These are phyloP conservation scores for Penicillium maclennaniae DNA, from an alignment of 495 filamentous ascomycete genomes.

Conservation along the genomic window DNA sequence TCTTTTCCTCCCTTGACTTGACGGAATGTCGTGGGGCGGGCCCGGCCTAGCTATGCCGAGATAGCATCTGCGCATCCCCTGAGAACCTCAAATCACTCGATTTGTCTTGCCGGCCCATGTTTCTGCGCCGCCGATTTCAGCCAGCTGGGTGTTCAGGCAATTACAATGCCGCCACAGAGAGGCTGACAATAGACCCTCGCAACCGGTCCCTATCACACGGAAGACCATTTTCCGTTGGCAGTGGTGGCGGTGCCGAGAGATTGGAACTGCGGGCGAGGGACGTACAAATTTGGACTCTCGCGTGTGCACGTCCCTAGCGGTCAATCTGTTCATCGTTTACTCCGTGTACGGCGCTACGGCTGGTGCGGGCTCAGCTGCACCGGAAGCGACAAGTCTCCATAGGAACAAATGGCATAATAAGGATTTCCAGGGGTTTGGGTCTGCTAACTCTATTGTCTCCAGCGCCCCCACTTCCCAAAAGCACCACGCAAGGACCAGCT, in stretches of 20 bases:
- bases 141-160: no score
- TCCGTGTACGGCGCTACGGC: background rate
- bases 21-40: background rate
- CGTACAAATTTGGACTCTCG: no score
- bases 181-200: background rate
- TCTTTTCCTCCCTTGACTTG: constrained; percentile 1
- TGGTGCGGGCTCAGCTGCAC: background rate
- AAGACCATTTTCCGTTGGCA: background rate
- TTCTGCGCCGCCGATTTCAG: no score
- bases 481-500: constrained; percentile 4
- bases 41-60: background rate
- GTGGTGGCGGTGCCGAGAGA: no score
- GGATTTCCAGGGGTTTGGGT: constrained; percentile 20
- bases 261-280: no score
- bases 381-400: background rate
- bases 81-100: background rate
- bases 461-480: constrained; percentile 5
- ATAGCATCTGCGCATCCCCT: background rate
- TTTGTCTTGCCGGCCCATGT: background rate
- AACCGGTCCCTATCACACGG: background rate
- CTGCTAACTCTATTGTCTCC: constrained; percentile 18
- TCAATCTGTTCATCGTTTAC: no score
- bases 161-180: no score
- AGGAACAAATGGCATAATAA: constrained; percentile 8
- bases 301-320: background rate